Evolutionary conservation across 73 alveolate genomes (phyloP).

Genomic region (Durusdinium trenchii): DNA sequence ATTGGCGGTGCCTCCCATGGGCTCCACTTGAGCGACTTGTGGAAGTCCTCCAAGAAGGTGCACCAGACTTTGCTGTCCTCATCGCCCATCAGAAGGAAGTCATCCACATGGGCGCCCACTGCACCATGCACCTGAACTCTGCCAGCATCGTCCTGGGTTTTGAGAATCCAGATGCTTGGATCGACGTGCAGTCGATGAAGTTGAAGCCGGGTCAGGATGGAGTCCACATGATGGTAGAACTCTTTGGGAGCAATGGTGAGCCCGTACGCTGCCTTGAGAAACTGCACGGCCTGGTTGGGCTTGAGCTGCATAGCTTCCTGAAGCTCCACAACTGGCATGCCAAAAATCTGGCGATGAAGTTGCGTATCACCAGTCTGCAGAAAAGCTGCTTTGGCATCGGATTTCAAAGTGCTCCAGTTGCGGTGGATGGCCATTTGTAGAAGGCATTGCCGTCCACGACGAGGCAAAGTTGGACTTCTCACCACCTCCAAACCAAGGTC

Average conservation of each 20-base stretch:
- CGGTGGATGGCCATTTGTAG: neutral
- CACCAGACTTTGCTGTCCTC: neutral
- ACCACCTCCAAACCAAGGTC: neutral
- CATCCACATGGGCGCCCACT: constrained; percentile 9
- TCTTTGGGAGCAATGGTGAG: neutral
- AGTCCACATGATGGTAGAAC: neutral
- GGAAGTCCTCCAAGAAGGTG: neutral
- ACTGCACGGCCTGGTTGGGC: neutral
- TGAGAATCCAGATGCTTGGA: neutral
- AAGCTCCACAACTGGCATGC: neutral
- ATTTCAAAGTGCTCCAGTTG: neutral
- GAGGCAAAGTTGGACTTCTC: neutral
- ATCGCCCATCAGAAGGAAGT: neutral
- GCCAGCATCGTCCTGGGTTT: neutral
- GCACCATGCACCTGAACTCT: neutral
- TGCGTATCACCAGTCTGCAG: neutral
- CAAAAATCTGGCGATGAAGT: neutral
- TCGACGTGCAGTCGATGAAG: neutral
- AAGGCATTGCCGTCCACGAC: neutral
- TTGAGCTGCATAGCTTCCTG: neutral
- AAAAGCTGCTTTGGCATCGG: neutral
- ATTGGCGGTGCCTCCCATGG: neutral
- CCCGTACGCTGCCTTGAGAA: neutral
- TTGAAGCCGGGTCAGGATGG: neutral
- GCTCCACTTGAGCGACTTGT: neutral